Base-by-base conservation (phyloP, 352 stramenopile species). In the Globisporangium uncinulatum region DNA sequence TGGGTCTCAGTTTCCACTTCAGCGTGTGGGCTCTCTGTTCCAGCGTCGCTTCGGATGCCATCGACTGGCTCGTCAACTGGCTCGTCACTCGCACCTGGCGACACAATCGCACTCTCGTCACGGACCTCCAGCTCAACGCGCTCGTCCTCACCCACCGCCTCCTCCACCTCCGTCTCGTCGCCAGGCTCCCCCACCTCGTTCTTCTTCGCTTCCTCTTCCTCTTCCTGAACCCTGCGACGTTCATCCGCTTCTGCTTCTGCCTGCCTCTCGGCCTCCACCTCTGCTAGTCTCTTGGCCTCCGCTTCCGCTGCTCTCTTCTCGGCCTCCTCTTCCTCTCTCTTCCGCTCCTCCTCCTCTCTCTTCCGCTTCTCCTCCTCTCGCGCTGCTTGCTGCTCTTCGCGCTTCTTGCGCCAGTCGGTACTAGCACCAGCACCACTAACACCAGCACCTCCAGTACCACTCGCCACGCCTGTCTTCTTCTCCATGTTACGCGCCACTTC, bases 401-500 rank as follows among this genome's bases (percentile, higher is more conserved):
- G 56, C 45, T 62, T 62, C 47, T 24, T 52, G 29, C 57, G 49
- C 57, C 51, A 58, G 43, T 58, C 51, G n/a, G 36, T 24, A 34
- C 29, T 59, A 7, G 24, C 51, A 31, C 20, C 19, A 24, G n/a
- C 13, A 45, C 68, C 68, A 73, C 24, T 70, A 29, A 29, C 24
- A 29, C 24, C 24, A 29, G 2, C 24, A 29, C 4, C 4, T 4
- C 24, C 24, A 29, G 2, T 29, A 1, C 24, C 24, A 37, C 62
- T 61, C 29, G 62, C 60, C 29, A 62, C 41, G 51, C 69, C 51
- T 7, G 15, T 55, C 44, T 87, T 89, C 53, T 86, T 87, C 65
- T 84, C 80, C 79, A 86, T 84, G 54, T 89, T 89, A 14, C 58
- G 76, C 29, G 67, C 71, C 41, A 86, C 73, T 56, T 89, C 79